These are phyloP conservation scores for Puccinia horiana DNA, from an alignment of 1,284 basidiomycete genomes.

Conservation along the genomic window DNA sequence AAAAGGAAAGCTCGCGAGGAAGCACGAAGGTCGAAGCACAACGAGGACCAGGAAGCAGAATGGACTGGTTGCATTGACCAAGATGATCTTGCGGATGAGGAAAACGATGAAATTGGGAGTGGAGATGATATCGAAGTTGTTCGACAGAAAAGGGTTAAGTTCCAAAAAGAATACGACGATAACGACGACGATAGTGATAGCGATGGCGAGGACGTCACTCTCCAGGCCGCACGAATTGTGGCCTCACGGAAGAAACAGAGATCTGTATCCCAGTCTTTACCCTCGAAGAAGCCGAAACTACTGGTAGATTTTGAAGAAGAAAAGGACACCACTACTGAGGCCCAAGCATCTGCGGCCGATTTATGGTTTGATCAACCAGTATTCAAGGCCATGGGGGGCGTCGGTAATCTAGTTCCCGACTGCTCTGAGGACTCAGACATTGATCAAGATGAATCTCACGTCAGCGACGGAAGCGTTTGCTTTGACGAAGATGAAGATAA, in stretches of 20 bases:
- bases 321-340: slow-evolving; percentile 51
- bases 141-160: slow-evolving; percentile 46
- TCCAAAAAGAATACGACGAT: slow-evolving; percentile 53
- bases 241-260: slow-evolving; percentile 59
- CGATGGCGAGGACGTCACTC: slow-evolving; percentile 62
- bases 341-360: slow-evolving; percentile 62
- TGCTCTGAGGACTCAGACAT: slow-evolving; percentile 60
- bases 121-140: slow-evolving; percentile 58
- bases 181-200: slow-evolving; percentile 51
- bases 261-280: slow-evolving; percentile 60
- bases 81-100: slow-evolving; percentile 53
- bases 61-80: slow-evolving; percentile 72
- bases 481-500: slow-evolving; percentile 56
- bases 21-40: slow-evolving; percentile 68
- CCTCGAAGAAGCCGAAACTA: slow-evolving; percentile 24
- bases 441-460: slow-evolving; percentile 58
- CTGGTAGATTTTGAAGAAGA: slow-evolving; percentile 52
- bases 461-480: slow-evolving; percentile 52
- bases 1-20: slow-evolving; percentile 82
- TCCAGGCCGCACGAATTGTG: slow-evolving; percentile 59
- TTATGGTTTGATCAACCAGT: slow-evolving; percentile 96
- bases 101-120: slow-evolving; percentile 56
- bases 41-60: slow-evolving; percentile 66
- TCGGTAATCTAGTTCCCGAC: slow-evolving; percentile 63
- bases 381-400: slow-evolving; percentile 73